Evolutionary conservation across 2,329 filamentous ascomycete species (phyloP), one percentile per base, ranked within the genome.

Genomic region (Aspergillus persii): DNA sequence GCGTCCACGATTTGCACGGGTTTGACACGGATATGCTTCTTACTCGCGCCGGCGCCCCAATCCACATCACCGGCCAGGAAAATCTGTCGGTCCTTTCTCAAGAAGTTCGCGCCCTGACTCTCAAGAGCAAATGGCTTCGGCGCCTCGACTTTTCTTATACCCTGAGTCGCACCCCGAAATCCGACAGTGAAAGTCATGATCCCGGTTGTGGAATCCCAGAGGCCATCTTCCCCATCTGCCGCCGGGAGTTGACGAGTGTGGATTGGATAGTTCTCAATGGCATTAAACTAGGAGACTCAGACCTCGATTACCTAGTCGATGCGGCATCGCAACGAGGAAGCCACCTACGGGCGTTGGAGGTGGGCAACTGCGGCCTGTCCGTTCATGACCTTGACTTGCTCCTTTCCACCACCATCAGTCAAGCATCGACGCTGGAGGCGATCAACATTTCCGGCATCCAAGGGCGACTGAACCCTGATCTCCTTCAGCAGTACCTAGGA

Each of bases 211-310:
- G 86, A 46, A 86, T 91, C 52, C 85, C 88, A 18, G 87, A 89
- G 69, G 88, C 87, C 2, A 77, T 91, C 4, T 86, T 89, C 65
- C 86, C 88, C 1, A 76, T 90, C 5, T 89, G 86, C 73, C 85
- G 85, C 62, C 83, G 84, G 61, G 84, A 88, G 65, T 80, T 86
- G 27, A 90, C 88, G 0, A 88, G 86, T 66, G 84, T 90, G 18
- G 86, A 89, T 69, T 91, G 88, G 88, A 83, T 91, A 55, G 81
- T 84, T 26, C 74, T 91, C 59, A 90, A 86, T 61, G 86, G 86
- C 11, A 88, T 90, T 61, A 82, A 84, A 60, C 81, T 91, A n/a
- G 87, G 86, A 46, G 88, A 91, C 56, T 85, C 86, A 0, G 89
- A 91, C 72, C 76, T 90, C 55, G 88, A 90, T 63, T 81, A 79